Percentiles rank a stretch among this genome's conserved stretches.
phyloP scores from a whole-genome alignment of 2,329 filamentous ascomycete species.

The Myriosclerotinia duriaeana region DNA sequence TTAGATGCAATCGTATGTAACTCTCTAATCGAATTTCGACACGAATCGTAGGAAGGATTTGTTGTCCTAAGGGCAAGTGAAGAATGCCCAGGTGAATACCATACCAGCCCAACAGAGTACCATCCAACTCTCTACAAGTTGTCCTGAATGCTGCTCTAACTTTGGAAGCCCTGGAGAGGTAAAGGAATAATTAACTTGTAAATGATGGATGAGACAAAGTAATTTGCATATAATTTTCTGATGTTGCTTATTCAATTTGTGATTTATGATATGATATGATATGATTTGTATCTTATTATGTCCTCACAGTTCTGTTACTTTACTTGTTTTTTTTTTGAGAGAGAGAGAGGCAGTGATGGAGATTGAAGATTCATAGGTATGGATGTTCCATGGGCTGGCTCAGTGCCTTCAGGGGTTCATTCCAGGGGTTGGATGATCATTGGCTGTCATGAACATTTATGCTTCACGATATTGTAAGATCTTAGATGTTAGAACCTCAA shows the following conservation, averaged over 20 bases:
- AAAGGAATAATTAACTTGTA: too few relatives aligned
- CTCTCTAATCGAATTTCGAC: neutral
- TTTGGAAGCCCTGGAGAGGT: too few relatives aligned
- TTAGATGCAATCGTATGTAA: neutral
- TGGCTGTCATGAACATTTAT: conserved; percentile 11
- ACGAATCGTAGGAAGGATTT: neutral
- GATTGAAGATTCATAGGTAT: neutral
- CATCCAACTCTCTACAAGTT: neutral
- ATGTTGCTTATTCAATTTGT: neutral
- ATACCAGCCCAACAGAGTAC: neutral
- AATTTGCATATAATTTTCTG: neutral
- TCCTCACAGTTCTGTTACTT: neutral
- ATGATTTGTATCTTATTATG: neutral
- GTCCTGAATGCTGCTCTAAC: neutral
- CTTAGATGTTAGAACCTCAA: conserved; percentile 3
- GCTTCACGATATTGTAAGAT: conserved; percentile 21
- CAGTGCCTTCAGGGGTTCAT: conserved; percentile 9
- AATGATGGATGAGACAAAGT: too few relatives aligned
- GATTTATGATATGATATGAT: neutral
- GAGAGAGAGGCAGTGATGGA: too few relatives aligned
- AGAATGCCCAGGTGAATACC: too few relatives aligned
- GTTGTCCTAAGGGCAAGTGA: neutral
- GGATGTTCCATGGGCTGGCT: neutral
- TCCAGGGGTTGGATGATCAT: conserved; percentile 10
- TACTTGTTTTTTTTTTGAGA: too few relatives aligned